These are phyloP conservation scores for Ascochyta fabae DNA, from an alignment of 2,329 filamentous ascomycete species.

Conservation along the genomic window DNA sequence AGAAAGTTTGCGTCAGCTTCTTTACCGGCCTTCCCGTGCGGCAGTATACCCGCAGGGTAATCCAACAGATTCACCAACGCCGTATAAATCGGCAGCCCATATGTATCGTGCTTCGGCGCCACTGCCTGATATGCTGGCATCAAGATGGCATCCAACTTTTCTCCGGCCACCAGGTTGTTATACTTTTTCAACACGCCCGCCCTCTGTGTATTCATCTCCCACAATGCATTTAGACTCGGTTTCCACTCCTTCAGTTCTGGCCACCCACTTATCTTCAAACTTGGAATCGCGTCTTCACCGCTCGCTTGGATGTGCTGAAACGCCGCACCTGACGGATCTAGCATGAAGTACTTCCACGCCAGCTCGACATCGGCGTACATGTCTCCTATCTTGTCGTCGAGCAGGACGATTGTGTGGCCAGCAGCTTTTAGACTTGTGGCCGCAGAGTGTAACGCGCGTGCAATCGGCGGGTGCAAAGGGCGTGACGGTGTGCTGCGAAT, in stretches of 20 bases:
- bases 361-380: slow-evolving; percentile 45
- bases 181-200: slow-evolving; percentile 48
- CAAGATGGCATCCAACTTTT: slow-evolving; percentile 60
- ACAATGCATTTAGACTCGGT: slow-evolving; percentile 50
- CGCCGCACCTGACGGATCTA: slow-evolving; percentile 47
- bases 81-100: slow-evolving; percentile 56
- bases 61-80: slow-evolving; percentile 61
- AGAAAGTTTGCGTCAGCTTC: slow-evolving; percentile 48
- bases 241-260: slow-evolving; percentile 41
- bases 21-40: slow-evolving; percentile 53
- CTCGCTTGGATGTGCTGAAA: slow-evolving; percentile 43
- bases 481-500: slow-evolving; percentile 56
- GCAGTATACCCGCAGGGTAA: slow-evolving; percentile 60
- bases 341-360: slow-evolving; percentile 52
- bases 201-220: slow-evolving; percentile 51
- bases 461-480: slow-evolving; percentile 60
- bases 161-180: slow-evolving; percentile 49
- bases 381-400: slow-evolving; percentile 37
- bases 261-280: slow-evolving; percentile 45
- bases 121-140: slow-evolving; percentile 58
- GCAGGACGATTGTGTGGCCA: slow-evolving; percentile 53
- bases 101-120: slow-evolving; percentile 60
- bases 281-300: slow-evolving; percentile 55
- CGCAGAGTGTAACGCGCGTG: slow-evolving; percentile 53
- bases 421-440: slow-evolving; percentile 48